A percentile compares a stretch with the other conserved stretches of the same genome.
Conservation (phyloP, 768 basidiomycete species). For the Phanerodontia chrysosporium region DNA sequence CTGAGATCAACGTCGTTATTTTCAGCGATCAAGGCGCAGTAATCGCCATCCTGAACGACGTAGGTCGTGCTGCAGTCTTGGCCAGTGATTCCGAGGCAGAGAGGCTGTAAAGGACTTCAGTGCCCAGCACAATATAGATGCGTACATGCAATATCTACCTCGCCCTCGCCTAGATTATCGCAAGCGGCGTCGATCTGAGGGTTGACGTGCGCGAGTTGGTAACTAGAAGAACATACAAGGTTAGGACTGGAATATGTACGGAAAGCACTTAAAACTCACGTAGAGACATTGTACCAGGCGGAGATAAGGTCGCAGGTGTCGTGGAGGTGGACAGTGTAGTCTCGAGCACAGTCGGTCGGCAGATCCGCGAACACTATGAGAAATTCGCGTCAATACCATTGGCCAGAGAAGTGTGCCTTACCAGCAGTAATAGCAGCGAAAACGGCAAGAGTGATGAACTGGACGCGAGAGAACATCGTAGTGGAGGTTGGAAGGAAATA, state of each 20-base stretch:
- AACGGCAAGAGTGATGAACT: background rate
- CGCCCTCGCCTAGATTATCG: constrained; percentile 47
- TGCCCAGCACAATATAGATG: background rate
- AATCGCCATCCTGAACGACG: constrained; percentile 43
- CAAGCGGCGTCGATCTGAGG: constrained; percentile 48
- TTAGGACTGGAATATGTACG: background rate
- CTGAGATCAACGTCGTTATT: constrained; percentile 38
- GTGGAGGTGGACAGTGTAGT: constrained; percentile 42
- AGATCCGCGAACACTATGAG: background rate
- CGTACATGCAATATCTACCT: constrained; percentile 30
- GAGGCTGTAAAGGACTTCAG: constrained; percentile 21
- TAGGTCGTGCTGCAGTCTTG: constrained; percentile 57
- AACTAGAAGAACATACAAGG: constrained; percentile 28
- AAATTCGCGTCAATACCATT: background rate
- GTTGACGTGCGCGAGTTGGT: constrained; percentile 56
- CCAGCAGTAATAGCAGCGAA: background rate
- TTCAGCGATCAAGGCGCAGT: constrained; percentile 41
- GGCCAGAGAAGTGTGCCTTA: background rate
- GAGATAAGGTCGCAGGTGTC: constrained; percentile 59
- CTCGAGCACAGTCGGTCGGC: constrained; percentile 40
- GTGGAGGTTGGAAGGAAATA: background rate
- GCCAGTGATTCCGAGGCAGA: constrained; percentile 55
- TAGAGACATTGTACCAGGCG: constrained; percentile 40
- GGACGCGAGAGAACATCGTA: background rate
- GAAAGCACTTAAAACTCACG: constrained; percentile 27